Percentiles rank a stretch among this genome's conserved stretches.
Evolutionary conservation across 108 stramenopile species (phyloP).

Genomic region (Nitzschia sp.): DNA sequence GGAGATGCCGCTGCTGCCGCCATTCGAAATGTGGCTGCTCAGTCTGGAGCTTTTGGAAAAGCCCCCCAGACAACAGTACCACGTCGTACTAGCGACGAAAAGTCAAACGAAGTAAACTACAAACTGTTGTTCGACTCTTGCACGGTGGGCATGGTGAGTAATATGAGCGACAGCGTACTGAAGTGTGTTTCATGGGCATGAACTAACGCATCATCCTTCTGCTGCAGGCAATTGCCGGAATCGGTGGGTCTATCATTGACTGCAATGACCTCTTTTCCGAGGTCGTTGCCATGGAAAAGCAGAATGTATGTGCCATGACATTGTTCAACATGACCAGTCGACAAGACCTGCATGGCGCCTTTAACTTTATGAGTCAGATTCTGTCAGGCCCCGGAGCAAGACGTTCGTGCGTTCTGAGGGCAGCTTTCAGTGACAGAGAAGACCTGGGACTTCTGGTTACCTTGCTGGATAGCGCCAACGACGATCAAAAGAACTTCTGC

Average conservation of each 20-base stretch:
- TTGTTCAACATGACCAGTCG: constrained; percentile 82
- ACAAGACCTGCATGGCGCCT: constrained; percentile 77
- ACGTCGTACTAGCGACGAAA: not conserved
- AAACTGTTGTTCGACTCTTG: constrained; percentile 77
- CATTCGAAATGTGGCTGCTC: constrained; percentile 56
- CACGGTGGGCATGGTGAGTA: constrained; percentile 71
- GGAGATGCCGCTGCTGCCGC: constrained; percentile 70
- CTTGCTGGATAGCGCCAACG: constrained; percentile 70
- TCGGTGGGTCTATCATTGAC: constrained; percentile 89
- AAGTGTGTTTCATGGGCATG: not conserved
- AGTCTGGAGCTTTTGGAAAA: constrained; percentile 71
- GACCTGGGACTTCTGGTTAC: constrained; percentile 72
- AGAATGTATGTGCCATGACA: constrained; percentile 81
- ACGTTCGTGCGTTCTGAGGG: constrained; percentile 40
- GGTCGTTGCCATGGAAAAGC: constrained; percentile 67
- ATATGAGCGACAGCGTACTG: too few species aligned
- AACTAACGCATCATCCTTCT: not conserved
- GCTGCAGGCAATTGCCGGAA: constrained; percentile 73
- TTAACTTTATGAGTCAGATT: constrained; percentile 84
- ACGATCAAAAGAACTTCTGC: constrained; percentile 80
- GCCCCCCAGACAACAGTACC: constrained; percentile 57
- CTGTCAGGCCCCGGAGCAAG: constrained; percentile 63
- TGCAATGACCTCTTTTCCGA: constrained; percentile 81
- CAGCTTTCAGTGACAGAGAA: constrained; percentile 50
- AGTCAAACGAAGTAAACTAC: constrained; percentile 64